Conservation (phyloP, 305 asterid species). For the Fraxinus baroniana region DNA sequence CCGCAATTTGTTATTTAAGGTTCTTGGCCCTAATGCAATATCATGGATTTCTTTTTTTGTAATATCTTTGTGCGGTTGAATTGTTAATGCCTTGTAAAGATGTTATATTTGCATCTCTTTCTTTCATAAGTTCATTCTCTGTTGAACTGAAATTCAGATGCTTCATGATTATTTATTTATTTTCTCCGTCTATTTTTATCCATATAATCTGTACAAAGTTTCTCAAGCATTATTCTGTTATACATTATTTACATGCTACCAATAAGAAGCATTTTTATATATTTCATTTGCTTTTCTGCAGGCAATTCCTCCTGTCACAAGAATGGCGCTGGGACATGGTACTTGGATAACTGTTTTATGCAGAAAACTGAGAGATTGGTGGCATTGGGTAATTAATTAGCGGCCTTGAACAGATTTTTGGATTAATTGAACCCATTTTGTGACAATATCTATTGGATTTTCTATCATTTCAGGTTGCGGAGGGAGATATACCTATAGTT, state of each 20-base stretch:
- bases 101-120: background rate
- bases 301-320: slow-evolving; percentile 96
- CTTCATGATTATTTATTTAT: background rate
- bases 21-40: background rate
- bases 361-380: slow-evolving; percentile 91
- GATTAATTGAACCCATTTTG: slow-evolving; percentile 9
- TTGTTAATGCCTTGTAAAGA: slow-evolving; percentile 1
- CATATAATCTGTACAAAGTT: background rate
- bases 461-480: slow-evolving; percentile 73
- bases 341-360: slow-evolving; percentile 95
- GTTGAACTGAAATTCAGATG: background rate
- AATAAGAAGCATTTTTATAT: background rate
- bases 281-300: slow-evolving; percentile 22
- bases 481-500: slow-evolving; percentile 92
- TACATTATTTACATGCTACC: background rate
- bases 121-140: background rate
- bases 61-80: background rate
- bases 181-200: background rate
- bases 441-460: slow-evolving; percentile 14
- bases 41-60: background rate
- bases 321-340: slow-evolving; percentile 83
- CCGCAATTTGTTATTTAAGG: background rate
- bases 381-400: slow-evolving; percentile 86
- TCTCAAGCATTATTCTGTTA: background rate
- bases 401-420: slow-evolving; percentile 10